Base-by-base conservation (phyloP, 176 grass and related monocot genomes). In the Ampelocalamus luodianensis region DNA sequence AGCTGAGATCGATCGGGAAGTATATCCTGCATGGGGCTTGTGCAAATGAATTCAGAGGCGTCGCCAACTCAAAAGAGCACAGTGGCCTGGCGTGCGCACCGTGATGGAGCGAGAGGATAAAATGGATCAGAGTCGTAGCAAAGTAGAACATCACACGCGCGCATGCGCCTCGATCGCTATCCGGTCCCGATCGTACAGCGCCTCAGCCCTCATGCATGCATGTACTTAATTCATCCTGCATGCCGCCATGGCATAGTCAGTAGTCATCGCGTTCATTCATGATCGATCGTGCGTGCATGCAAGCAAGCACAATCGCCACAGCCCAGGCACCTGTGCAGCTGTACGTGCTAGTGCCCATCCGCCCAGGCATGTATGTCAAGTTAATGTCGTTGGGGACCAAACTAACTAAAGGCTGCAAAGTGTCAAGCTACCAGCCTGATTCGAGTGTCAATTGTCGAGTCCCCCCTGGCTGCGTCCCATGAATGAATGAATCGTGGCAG, bases 91-190 rank as follows among this genome's bases (percentile, higher is more conserved):
- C 79, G 62, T 46, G 4, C 11, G 72, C 40, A 70, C 72, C 48
- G 72, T 68, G 63, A 82, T 51, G 50, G 45, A 69, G 29, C 18
- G 44, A 55, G 46, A 74, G 59, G 81, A 48, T 43, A 56, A 15
- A 74, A 38, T 37, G 71, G 86, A 26, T 76, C 62, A 61, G 79
- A 62, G 83, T 5, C 48, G 78, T 75, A n/a, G 59, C 77, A 36
- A 29, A 2, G 54, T n/a, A 55, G 60, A 26, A 81, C 69, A 38
- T 45, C 46, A 1, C 26, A 12, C 46, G 60, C 16, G 37, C 68
- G 44, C 72, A 38, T 48, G 8, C 77, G 10, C 16, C 22, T 45
- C 43, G 43, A 45, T 18, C 60, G 69, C 63, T 12, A 34, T 29
- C 68, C 59, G 71, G 61, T 48, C 84, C 20, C 71, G 5, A 4